Evolutionary conservation across 2,329 filamentous ascomycete species (phyloP), one percentile per base, ranked within the genome.

Genomic region (Ceratocystis harringtonii): DNA sequence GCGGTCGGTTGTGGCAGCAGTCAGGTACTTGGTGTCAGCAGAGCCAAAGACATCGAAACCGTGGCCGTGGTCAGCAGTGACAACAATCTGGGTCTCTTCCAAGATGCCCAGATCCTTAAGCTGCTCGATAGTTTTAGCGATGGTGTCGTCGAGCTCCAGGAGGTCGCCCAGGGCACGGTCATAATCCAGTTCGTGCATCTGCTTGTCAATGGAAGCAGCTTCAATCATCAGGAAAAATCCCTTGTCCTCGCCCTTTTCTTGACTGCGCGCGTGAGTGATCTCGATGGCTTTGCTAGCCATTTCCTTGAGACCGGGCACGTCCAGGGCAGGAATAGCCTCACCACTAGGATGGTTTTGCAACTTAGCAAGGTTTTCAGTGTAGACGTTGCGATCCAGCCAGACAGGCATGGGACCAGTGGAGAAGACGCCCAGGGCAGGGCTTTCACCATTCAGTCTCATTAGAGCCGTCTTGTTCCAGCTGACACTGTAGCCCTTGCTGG

Each of bases 221-320:
- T 95, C 90, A 12, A 85, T 85, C 89, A 95, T 94, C 72, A 95
- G 80, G 80, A 94, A 90, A 81, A 88, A 95, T 5, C 90, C 90
- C 36, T 41, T 41, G 67, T 88, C 81, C 66, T 87, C 80, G 43
- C 81, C 81, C 3, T 41, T 41, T 15, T 41, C 36, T 41, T 41
- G 10, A 32, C 85, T 84, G 67, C 83, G 80, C 48, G 79, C 79
- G 73, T 87, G 77, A n/a, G 94, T 82, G 64, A 92, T 84, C 67
- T 92, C 88, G 62, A 94, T 82, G 28, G 89, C 89, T 78, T 95
- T 95, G 70, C 92, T 78, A 0, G 90, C 92, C 90, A 95, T 95
- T 57, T 94, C 88, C 76, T 90, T 92, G 62, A 94, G 83, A 3
- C 90, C 90, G 0, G 90, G 90, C 32, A 92, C 83, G 71, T 94